phyloP scores from a whole-genome alignment of 1,284 basidiomycete genomes.

The Coniophora puteana region DNA sequence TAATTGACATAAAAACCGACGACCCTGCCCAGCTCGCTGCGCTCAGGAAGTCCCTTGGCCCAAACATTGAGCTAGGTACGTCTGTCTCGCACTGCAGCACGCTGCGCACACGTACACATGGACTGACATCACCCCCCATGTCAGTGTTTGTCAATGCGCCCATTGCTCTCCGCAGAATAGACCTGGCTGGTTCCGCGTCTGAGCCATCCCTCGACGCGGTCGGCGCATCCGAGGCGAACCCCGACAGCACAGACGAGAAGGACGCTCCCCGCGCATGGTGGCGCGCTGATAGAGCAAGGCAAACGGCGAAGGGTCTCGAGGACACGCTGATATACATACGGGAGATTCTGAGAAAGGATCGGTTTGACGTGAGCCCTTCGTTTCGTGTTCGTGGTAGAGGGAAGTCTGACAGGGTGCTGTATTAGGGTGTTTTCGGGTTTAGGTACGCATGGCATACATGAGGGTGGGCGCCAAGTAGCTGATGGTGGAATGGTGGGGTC shows the following conservation, averaged over 20 bases:
- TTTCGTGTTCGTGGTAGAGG: constrained; percentile 6
- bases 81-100: no score
- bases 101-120: not conserved
- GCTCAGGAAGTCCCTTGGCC: constrained; percentile 65
- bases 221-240: constrained; percentile 51
- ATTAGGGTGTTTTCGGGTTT: constrained; percentile 81
- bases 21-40: constrained; percentile 59
- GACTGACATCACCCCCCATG: constrained; percentile 3
- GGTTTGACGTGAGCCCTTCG: constrained; percentile 50
- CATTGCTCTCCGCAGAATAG: constrained; percentile 67
- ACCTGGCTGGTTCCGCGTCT: constrained; percentile 48
- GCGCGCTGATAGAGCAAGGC: constrained; percentile 49
- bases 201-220: constrained; percentile 41
- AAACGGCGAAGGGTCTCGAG: constrained; percentile 54
- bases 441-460: constrained; percentile 41
- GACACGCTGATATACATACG: constrained; percentile 38
- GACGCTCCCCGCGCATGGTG: constrained; percentile 82
- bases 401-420: not conserved
- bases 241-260: constrained; percentile 50
- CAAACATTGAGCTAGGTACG: constrained; percentile 68
- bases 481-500: no score
- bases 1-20: constrained; percentile 5
- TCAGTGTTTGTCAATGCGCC: constrained; percentile 83
- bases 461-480: no score
- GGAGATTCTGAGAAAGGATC: constrained; percentile 26